Evolutionary conservation across 768 basidiomycete species (phyloP).

Genomic region (Pleurotus platypus): DNA sequence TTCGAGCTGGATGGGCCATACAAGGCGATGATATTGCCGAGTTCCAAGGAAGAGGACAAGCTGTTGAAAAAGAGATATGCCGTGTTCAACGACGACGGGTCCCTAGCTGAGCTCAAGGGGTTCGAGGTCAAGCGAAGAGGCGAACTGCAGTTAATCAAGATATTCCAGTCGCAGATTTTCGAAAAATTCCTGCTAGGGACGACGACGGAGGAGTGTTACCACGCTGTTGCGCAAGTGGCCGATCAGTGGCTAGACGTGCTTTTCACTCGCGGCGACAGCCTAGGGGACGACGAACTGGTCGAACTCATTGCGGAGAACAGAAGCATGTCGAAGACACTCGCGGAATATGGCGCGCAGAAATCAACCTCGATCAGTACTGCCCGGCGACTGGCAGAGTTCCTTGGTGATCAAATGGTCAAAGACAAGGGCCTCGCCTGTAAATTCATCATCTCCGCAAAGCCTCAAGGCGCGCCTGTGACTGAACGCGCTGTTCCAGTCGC

Average conservation of each 20-base stretch:
- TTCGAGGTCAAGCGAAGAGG: conserved; percentile 99
- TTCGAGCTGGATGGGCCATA: conserved; percentile 99
- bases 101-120: conserved; percentile 96
- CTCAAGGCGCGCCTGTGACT: conserved; percentile 90
- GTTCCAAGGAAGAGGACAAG: conserved; percentile 99
- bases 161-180: conserved; percentile 98
- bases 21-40: conserved; percentile 97
- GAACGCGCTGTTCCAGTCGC: conserved; percentile 96
- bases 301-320: conserved; percentile 98
- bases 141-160: conserved; percentile 97
- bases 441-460: conserved; percentile 96
- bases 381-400: conserved; percentile 89
- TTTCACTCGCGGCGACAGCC: conserved; percentile 77
- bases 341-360: conserved; percentile 95
- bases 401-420: conserved; percentile 98
- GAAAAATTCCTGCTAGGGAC: conserved; percentile 93
- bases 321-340: conserved; percentile 95
- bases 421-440: conserved; percentile 99
- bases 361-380: conserved; percentile 98
- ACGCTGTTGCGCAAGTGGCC: conserved; percentile 88
- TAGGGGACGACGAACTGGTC: conserved; percentile 89
- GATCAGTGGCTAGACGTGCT: conserved; percentile 98
- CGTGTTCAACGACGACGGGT: conserved; percentile 97
- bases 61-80: conserved; percentile 98
- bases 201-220: conserved; percentile 94